Conservation (phyloP, 2,329 filamentous ascomycete genomes). For the Xylariaceae sp. region DNA sequence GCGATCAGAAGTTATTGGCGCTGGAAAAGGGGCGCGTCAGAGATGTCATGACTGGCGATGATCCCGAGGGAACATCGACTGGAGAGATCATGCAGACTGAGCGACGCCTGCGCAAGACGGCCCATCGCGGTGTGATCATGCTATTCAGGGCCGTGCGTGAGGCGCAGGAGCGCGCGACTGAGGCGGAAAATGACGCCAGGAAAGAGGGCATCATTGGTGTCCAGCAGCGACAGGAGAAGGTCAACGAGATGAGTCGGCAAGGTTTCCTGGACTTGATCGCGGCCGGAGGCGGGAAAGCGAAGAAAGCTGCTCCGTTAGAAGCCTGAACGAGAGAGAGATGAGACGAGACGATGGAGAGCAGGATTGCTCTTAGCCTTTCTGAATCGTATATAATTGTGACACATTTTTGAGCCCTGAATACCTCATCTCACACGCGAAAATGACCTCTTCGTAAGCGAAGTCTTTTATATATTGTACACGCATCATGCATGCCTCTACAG, state of each 20-base stretch:
- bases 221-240: slow-evolving; percentile 73
- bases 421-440: slow-evolving; percentile 10
- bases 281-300: slow-evolving; percentile 53
- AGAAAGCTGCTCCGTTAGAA: slow-evolving; percentile 54
- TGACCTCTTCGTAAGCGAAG: slow-evolving; percentile 5
- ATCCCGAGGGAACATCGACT: slow-evolving; percentile 41
- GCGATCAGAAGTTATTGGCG: slow-evolving; percentile 72
- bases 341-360: too few relatives aligned
- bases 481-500: slow-evolving; percentile 22
- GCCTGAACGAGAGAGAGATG: slow-evolving; percentile 34
- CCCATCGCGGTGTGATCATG: slow-evolving; percentile 89
- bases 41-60: slow-evolving; percentile 67
- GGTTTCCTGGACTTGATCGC: slow-evolving; percentile 90
- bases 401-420: slow-evolving; percentile 14
- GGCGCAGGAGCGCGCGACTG: slow-evolving; percentile 81
- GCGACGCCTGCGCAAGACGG: slow-evolving; percentile 75
- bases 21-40: slow-evolving; percentile 82
- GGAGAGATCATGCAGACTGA: slow-evolving; percentile 63
- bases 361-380: neutral
- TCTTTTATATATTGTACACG: slow-evolving; percentile 10
- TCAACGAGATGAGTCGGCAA: slow-evolving; percentile 95
- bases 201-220: slow-evolving; percentile 73
- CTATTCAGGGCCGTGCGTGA: slow-evolving; percentile 93
- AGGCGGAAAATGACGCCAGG: slow-evolving; percentile 65
- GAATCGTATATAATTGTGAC: slow-evolving; percentile 11